Evolutionary conservation across 208 protist species (phyloP).

Genomic region (Porcisia deanei): DNA sequence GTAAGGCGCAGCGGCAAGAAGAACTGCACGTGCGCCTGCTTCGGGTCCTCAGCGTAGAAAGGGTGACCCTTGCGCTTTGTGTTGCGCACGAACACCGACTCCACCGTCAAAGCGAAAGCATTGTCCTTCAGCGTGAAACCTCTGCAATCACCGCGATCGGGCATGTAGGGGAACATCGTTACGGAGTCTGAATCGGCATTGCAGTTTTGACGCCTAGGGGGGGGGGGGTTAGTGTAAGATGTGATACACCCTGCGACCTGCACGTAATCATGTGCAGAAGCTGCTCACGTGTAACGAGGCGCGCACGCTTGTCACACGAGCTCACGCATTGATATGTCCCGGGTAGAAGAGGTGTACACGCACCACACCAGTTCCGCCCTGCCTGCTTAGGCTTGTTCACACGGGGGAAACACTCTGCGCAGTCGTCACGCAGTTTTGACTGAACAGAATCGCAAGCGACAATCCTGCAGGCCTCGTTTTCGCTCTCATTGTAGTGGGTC

Average conservation of each 20-base stretch:
- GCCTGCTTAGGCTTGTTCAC: background rate
- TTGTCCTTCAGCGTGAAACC: constrained; percentile 6
- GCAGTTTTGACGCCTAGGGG: background rate
- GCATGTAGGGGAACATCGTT: constrained; percentile 25
- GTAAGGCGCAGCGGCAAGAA: constrained; percentile 16
- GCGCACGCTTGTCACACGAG: constrained; percentile 12
- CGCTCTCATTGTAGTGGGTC: background rate
- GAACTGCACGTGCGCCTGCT: constrained; percentile 14
- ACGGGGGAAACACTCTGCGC: constrained; percentile 22
- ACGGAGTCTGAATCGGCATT: constrained; percentile 2
- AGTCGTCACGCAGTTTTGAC: constrained; percentile 25
- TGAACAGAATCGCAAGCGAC: constrained; percentile 22
- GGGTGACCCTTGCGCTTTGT: constrained; percentile 9
- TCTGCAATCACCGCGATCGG: background rate
- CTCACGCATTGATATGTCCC: constrained; percentile 14
- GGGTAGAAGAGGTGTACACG: constrained; percentile 26
- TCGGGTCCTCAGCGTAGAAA: constrained; percentile 21
- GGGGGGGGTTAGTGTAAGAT: background rate
- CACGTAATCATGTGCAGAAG: constrained; percentile 15
- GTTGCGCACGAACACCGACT: constrained; percentile 24
- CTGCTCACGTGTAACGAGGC: constrained; percentile 22
- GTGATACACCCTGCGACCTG: constrained; percentile 12
- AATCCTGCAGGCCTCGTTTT: constrained; percentile 8
- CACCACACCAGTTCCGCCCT: constrained; percentile 16
- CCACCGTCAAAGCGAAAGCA: constrained; percentile 22